These are phyloP conservation scores for Coemansia sp. DNA, from an alignment of 192 early-diverging fungal genomes.

Conservation along the genomic window DNA sequence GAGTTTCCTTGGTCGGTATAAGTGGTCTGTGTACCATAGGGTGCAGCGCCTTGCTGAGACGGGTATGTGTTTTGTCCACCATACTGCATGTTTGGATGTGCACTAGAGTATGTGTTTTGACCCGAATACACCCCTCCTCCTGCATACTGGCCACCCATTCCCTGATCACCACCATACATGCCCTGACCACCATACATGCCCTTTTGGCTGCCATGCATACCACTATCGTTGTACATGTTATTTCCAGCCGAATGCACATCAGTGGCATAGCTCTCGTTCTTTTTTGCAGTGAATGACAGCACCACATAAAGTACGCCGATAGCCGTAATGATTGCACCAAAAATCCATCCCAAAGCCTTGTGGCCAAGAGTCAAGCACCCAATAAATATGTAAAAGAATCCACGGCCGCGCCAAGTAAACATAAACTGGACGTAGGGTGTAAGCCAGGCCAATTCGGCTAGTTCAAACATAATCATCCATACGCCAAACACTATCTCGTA, in stretches of 20 bases:
- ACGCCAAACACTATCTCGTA: conserved; percentile 38
- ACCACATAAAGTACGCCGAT: conserved; percentile 32
- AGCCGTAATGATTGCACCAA: conserved; percentile 37
- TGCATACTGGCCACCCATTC: too few relatives aligned
- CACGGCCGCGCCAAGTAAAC: conserved; percentile 48
- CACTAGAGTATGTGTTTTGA: too few relatives aligned
- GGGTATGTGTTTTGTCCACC: background rate
- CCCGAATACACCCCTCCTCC: background rate
- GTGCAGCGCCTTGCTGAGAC: too few relatives aligned
- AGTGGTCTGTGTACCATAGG: conserved; percentile 12
- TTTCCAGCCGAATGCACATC: background rate
- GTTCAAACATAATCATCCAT: conserved; percentile 44
- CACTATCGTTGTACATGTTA: conserved; percentile 28
- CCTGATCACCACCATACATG: too few relatives aligned
- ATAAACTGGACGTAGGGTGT: conserved; percentile 42
- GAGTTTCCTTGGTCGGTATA: background rate
- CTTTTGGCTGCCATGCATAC: too few relatives aligned
- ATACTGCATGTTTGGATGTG: background rate
- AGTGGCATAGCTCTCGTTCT: conserved; percentile 30
- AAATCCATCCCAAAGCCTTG: conserved; percentile 31
- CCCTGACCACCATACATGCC: too few relatives aligned
- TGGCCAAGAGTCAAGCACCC: conserved; percentile 41
- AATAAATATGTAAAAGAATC: conserved; percentile 43
- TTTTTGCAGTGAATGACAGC: conserved; percentile 35
- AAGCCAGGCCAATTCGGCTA: conserved; percentile 36